A percentile compares a stretch with the other conserved stretches of the same genome.
These are phyloP conservation scores for Populus hybrid DNA, from an alignment of 441 rosid genomes.

Conservation along the genomic window DNA sequence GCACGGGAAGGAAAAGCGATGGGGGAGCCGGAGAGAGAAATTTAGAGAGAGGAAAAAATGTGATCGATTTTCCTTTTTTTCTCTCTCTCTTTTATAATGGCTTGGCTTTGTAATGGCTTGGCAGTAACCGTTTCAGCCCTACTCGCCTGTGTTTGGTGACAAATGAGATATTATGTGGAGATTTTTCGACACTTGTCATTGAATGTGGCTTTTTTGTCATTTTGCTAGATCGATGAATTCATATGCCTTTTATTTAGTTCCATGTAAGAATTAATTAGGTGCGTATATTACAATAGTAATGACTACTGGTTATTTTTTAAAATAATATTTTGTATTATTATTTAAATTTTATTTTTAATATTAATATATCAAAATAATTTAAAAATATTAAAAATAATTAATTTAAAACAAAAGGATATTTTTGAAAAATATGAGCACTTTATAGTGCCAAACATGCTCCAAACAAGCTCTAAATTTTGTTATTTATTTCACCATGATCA, in stretches of 20 bases:
- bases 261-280: not conserved
- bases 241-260: not conserved
- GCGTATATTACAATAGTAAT: too few species aligned
- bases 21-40: not conserved
- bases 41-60: not conserved
- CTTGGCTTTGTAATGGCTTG: not conserved
- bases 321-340: too few species aligned
- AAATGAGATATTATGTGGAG: not conserved
- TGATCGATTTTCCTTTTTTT: not conserved
- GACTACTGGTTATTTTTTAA: too few species aligned
- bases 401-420: too few species aligned
- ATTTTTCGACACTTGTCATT: not conserved
- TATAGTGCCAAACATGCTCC: too few species aligned
- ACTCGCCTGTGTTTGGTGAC: not conserved
- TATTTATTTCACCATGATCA: too few species aligned
- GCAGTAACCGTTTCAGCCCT: not conserved
- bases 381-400: too few species aligned
- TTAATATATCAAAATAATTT: too few species aligned
- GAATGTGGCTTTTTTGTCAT: not conserved
- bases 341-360: too few species aligned
- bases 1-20: not conserved
- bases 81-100: too few species aligned
- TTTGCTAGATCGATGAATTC: not conserved
- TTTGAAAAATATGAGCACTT: too few species aligned
- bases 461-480: too few species aligned